phyloP scores from a whole-genome alignment of 129 eudicot genomes.

The Ambrosia artemisiifolia region DNA sequence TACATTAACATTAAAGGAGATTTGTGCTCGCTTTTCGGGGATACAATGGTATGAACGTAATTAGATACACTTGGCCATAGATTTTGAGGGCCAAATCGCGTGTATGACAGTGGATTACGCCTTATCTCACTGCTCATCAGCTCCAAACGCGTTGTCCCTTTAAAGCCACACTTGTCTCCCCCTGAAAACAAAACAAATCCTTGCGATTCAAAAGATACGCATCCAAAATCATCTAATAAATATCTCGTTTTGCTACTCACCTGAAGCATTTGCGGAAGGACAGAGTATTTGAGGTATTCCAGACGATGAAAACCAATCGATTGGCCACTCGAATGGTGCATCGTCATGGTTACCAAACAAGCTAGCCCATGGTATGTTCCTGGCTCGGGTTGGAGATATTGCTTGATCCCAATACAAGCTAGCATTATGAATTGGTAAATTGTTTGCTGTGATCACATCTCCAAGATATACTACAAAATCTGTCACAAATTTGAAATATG shows the following conservation, averaged over 20 bases:
- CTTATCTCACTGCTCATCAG: conserved; percentile 61
- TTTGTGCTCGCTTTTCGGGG: conserved; percentile 37
- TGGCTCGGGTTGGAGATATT: conserved; percentile 61
- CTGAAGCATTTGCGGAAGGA: conserved; percentile 32
- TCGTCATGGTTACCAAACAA: conserved; percentile 95
- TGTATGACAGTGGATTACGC: conserved; percentile 43
- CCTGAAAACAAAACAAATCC: conserved; percentile 21
- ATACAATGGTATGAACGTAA: conserved; percentile 59
- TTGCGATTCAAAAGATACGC: neutral
- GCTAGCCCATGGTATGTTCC: conserved; percentile 86
- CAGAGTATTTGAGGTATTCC: conserved; percentile 71
- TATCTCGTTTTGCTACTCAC: conserved; percentile 18
- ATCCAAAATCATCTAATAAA: neutral
- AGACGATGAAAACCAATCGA: conserved; percentile 72
- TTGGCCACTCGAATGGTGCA: conserved; percentile 90
- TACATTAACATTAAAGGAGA: conserved; percentile 55
- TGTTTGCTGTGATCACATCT: conserved; percentile 95
- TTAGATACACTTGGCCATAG: conserved; percentile 96
- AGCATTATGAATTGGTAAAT: conserved; percentile 67
- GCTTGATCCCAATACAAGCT: conserved; percentile 91
- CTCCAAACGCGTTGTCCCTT: conserved; percentile 78
- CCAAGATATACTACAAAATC: conserved; percentile 94
- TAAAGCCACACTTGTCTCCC: conserved; percentile 60
- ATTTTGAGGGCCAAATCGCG: conserved; percentile 57
- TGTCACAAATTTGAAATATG: conserved; percentile 26